Percentiles rank a stretch among this genome's conserved stretches.
Evolutionary conservation across 2,329 filamentous ascomycete species (phyloP).

Genomic region (Colletotrichum cereale): DNA sequence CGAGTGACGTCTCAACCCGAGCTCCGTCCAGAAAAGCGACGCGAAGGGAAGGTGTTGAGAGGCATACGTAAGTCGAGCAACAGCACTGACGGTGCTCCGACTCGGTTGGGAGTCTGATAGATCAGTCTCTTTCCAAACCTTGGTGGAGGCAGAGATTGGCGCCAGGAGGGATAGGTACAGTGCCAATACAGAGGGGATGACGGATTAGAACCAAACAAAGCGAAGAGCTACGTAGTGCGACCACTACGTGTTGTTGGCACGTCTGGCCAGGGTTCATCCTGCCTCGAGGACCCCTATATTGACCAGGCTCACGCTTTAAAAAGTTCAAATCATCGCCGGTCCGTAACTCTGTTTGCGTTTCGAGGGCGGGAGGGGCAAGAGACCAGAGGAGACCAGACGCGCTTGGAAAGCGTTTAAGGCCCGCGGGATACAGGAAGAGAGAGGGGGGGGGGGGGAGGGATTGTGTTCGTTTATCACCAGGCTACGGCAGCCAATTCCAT

Average conservation of each 20-base stretch:
- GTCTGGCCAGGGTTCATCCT: constrained; percentile 20
- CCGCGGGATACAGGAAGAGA: not conserved
- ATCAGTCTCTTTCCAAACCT: not conserved
- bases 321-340: constrained; percentile 8
- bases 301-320: constrained; percentile 6
- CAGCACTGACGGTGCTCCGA: not conserved
- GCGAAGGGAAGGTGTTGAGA: constrained; percentile 3
- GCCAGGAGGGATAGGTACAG: not conserved
- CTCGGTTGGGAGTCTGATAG: not conserved
- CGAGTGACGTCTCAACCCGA: not conserved
- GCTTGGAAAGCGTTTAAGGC: not conserved
- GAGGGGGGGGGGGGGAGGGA: not conserved
- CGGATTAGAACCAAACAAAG: not conserved
- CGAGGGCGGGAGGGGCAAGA: not conserved
- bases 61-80: not conserved
- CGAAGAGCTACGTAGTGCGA: too few species aligned
- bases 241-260: not conserved
- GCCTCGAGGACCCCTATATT: constrained; percentile 24
- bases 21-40: not conserved
- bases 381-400: not conserved
- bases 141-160: not conserved
- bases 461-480: too few species aligned
- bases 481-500: not conserved
- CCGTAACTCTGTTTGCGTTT: constrained; percentile 8
- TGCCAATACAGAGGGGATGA: not conserved